Conservation (phyloP, 805 yeast genomes). For the Ascoidea tarda region DNA sequence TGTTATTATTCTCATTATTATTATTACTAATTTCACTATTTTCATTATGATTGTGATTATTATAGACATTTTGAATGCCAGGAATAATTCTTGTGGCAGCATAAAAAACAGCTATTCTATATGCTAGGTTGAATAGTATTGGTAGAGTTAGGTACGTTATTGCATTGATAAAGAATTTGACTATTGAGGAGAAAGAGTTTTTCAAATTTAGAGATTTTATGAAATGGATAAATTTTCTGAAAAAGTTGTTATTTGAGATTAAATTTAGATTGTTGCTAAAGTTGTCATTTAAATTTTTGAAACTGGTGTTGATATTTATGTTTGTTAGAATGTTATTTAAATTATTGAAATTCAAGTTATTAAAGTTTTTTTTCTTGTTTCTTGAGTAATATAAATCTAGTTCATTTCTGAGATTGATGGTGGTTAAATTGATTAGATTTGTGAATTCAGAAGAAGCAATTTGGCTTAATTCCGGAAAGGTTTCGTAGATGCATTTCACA, state of each 20-base stretch:
- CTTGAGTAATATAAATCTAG: conserved; percentile 10
- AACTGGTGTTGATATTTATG: conserved; percentile 7
- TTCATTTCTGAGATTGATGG: conserved; percentile 19
- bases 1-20: conserved; percentile 4
- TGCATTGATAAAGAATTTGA: conserved; percentile 32
- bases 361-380: conserved; percentile 1
- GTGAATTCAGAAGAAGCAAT: conserved; percentile 29
- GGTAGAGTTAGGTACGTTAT: conserved; percentile 63
- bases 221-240: conserved; percentile 3
- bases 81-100: conserved; percentile 95
- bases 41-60: conserved; percentile 14
- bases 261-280: conserved; percentile 1
- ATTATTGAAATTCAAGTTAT: too few relatives aligned
- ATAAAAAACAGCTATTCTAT: conserved; percentile 73
- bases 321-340: conserved; percentile 10
- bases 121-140: conserved; percentile 67
- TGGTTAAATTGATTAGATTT: conserved; percentile 22
- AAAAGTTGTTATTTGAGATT: conserved; percentile 2
- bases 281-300: conserved; percentile 2
- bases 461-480: conserved; percentile 76
- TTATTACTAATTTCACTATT: conserved; percentile 2
- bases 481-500: conserved; percentile 84
- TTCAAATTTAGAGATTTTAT: conserved; percentile 14
- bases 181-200: conserved; percentile 19
- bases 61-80: conserved; percentile 22